A percentile compares a stretch with the other conserved stretches of the same genome.
These are phyloP conservation scores for Neoboletus magnificus DNA, from an alignment of 768 basidiomycete genomes.

Conservation along the genomic window DNA sequence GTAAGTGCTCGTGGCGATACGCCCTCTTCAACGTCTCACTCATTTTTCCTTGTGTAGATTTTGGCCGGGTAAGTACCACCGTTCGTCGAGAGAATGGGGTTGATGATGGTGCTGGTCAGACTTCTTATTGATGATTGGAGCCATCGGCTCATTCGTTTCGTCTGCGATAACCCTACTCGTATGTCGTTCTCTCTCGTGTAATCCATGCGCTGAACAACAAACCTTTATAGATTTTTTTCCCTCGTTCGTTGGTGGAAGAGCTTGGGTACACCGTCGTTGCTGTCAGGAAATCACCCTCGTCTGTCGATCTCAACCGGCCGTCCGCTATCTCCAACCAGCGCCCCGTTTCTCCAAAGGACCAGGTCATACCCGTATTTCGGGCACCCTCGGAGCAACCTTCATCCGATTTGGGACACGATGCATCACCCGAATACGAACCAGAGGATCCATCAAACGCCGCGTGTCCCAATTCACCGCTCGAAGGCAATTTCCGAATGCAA, in stretches of 20 bases:
- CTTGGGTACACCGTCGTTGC: constrained; percentile 50
- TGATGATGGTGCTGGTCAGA: constrained; percentile 37
- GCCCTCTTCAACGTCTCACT: not conserved
- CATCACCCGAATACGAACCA: constrained; percentile 40
- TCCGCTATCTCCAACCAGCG: constrained; percentile 3
- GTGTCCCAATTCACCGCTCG: constrained; percentile 15
- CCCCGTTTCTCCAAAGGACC: constrained; percentile 24
- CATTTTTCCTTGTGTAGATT: constrained; percentile 39
- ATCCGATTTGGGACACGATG: constrained; percentile 25
- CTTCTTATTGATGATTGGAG: constrained; percentile 67
- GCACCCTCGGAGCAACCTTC: constrained; percentile 17
- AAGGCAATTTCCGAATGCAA: constrained; percentile 25
- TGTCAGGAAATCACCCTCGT: constrained; percentile 28
- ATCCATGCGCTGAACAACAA: not conserved
- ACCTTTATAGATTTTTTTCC: constrained; percentile 64
- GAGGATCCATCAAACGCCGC: constrained; percentile 25
- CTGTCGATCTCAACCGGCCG: constrained; percentile 21
- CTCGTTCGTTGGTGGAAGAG: constrained; percentile 65
- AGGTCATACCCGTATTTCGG: constrained; percentile 23
- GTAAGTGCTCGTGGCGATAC: constrained; percentile 41
- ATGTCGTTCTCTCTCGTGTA: constrained; percentile 23
- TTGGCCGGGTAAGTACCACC: constrained; percentile 48
- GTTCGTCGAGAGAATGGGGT: not conserved
- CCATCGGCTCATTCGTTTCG: constrained; percentile 73
- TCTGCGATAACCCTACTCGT: constrained; percentile 80